Percentiles rank a stretch among this genome's conserved stretches.
phyloP scores from a whole-genome alignment of 192 early-diverging fungal genomes.

The Linnemannia hyalina region DNA sequence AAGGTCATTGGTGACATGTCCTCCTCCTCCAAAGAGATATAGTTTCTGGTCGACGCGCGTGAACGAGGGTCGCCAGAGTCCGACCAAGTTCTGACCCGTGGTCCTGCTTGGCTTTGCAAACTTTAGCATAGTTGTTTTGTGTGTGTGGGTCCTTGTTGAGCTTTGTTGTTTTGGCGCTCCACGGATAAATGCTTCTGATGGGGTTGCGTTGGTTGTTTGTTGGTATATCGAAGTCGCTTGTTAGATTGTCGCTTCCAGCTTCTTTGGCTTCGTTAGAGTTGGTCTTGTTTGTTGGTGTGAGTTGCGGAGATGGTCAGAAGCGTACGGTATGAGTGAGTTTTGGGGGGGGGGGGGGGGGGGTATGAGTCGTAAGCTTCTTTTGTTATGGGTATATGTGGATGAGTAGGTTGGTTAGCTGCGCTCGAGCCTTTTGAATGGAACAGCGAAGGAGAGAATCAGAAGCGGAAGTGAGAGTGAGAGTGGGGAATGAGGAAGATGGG shows the following conservation, averaged over 20 bases:
- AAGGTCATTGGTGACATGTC: conserved; percentile 70
- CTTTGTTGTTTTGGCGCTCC: not conserved
- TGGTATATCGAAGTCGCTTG: too few species aligned
- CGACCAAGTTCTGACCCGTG: conserved; percentile 66
- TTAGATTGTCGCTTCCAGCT: too few species aligned
- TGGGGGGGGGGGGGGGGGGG: too few species aligned
- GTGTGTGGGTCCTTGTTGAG: not conserved
- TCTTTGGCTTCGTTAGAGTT: too few species aligned
- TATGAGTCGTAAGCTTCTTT: not conserved
- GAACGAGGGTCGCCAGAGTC: conserved; percentile 69
- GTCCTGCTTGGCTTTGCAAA: conserved; percentile 61
- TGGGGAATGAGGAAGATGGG: not conserved
- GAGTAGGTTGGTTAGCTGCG: not conserved
- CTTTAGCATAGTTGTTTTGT: conserved; percentile 41
- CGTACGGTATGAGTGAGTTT: not conserved
- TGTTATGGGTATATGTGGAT: not conserved
- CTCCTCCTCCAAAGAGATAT: conserved; percentile 68
- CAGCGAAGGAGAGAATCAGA: not conserved
- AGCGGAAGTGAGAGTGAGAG: not conserved
- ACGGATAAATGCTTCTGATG: not conserved
- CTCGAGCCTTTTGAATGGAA: not conserved
- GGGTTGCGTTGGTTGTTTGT: not conserved
- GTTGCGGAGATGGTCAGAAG: not conserved
- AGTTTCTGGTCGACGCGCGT: conserved; percentile 64
- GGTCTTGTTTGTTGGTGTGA: too few species aligned